These are phyloP conservation scores for Talaromyces marneffei DNA, from an alignment of 2,329 filamentous ascomycete genomes.

Conservation along the genomic window DNA sequence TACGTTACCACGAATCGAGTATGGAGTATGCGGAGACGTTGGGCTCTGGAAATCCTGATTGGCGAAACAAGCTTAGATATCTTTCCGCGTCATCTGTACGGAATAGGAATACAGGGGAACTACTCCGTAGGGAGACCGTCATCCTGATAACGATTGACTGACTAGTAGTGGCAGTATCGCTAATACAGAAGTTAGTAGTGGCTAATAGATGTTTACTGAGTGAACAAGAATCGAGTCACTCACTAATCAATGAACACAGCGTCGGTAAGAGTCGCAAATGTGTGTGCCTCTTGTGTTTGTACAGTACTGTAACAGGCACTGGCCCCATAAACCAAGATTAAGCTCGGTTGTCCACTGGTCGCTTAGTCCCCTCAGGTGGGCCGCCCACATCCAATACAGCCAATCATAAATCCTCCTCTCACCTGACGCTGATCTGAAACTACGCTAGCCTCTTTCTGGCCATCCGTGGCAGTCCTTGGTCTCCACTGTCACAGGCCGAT, in stretches of 20 bases:
- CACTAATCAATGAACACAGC: neutral
- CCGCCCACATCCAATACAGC: neutral
- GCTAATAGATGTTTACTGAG: neutral
- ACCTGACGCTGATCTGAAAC: conserved; percentile 15
- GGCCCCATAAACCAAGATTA: conserved; percentile 3
- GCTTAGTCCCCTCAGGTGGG: neutral
- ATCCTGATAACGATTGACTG: neutral
- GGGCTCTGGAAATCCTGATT: neutral
- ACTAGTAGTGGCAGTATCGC: no score
- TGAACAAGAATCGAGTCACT: neutral
- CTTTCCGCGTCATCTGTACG: neutral
- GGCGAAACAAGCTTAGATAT: neutral
- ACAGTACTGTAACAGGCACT: neutral
- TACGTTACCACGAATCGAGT: neutral
- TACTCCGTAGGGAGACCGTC: neutral
- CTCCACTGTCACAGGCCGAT: neutral
- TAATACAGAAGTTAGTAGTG: neutral
- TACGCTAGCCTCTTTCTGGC: conserved; percentile 2
- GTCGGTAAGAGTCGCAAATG: neutral
- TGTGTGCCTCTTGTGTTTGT: neutral
- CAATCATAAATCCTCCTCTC: neutral
- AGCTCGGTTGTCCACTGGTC: neutral
- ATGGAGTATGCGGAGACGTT: conserved; percentile 5
- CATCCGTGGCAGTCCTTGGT: conserved; percentile 6
- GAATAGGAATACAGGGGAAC: neutral